A percentile compares a stretch with the other conserved stretches of the same genome.
Conservation (phyloP, 345 rosid genomes). For the Eucalyptus tenuipes region DNA sequence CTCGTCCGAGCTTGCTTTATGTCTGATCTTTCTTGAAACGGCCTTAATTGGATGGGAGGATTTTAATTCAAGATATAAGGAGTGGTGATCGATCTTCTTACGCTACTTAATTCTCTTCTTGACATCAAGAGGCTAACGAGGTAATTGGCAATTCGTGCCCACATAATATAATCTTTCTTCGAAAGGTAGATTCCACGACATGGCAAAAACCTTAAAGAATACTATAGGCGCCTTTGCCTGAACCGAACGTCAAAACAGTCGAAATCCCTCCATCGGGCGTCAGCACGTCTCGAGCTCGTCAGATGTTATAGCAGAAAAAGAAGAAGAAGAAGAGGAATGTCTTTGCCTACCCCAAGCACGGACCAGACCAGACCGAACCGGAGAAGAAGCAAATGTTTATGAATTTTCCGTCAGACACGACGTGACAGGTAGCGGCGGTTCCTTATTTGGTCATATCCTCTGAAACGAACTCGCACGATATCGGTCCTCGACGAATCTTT, state of each 20-base stretch:
- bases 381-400: background rate
- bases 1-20: background rate
- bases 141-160: background rate
- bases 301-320: background rate
- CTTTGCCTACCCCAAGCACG: background rate
- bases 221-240: background rate
- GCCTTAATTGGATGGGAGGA: background rate
- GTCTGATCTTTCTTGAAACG: background rate
- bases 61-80: background rate
- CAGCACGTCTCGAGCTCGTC: background rate
- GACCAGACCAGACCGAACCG: background rate
- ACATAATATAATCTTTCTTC: background rate
- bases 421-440: background rate
- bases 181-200: background rate
- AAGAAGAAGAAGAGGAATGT: background rate
- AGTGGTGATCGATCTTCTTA: background rate
- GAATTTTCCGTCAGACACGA: background rate
- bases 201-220: background rate
- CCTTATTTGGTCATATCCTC: background rate
- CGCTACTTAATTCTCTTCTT: background rate
- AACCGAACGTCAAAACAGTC: background rate
- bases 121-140: background rate
- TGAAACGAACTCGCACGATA: background rate
- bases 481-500: background rate
- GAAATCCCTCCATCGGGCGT: background rate